Percentiles rank a stretch among this genome's conserved stretches.
Evolutionary conservation across 2,329 filamentous ascomycete species (phyloP).

Genomic region (Elsinoe ampelina): DNA sequence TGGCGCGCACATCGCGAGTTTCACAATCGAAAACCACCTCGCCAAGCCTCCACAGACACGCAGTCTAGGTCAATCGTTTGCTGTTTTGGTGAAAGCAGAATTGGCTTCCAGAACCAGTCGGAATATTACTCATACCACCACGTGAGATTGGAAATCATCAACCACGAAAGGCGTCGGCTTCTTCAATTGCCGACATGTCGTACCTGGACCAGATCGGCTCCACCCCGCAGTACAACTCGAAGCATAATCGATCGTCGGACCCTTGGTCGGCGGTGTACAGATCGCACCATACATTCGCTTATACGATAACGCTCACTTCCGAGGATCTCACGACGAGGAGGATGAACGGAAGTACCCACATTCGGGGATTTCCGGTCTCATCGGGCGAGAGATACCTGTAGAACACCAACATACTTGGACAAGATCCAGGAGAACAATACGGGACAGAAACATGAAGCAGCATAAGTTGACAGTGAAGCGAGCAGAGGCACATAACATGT

Average conservation of each 20-base stretch:
- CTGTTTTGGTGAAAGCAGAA: not conserved
- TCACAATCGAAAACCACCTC: slow-evolving; percentile 1
- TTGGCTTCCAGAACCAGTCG: not conserved
- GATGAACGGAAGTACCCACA: too few species aligned
- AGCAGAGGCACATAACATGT: not conserved
- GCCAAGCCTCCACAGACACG: not conserved
- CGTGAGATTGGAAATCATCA: not conserved
- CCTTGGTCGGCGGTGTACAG: not conserved
- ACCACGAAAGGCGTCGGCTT: not conserved
- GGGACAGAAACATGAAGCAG: not conserved
- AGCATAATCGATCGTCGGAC: not conserved
- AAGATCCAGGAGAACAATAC: too few species aligned
- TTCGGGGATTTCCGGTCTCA: too few species aligned
- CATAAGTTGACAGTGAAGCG: not conserved
- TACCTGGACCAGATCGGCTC: not conserved
- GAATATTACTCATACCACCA: not conserved
- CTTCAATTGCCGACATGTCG: not conserved
- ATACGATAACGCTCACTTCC: not conserved
- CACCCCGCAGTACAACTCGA: not conserved
- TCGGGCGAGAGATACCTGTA: too few species aligned
- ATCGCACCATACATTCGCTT: not conserved
- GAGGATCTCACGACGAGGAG: not conserved
- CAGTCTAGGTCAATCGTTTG: not conserved
- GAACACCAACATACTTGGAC: too few species aligned
- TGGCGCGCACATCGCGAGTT: slow-evolving; percentile 1